phyloP scores from a whole-genome alignment of 257 asterid species.

The Gentiana dahurica region DNA sequence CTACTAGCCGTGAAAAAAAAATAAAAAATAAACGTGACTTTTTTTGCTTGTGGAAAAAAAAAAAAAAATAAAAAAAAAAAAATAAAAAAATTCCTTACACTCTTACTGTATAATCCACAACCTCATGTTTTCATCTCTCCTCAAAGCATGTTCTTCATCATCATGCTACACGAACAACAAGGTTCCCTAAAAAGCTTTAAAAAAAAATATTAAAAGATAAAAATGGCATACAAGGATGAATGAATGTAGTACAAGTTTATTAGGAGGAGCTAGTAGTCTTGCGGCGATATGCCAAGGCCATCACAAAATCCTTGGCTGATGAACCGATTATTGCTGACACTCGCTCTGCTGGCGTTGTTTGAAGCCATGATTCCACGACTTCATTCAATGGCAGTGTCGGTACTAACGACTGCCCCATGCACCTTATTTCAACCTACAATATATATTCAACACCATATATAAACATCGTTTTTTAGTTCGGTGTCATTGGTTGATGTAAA shows the following conservation, averaged over 20 bases:
- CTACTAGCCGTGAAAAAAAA: too few species aligned
- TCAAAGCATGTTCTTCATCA: slow-evolving; percentile 4
- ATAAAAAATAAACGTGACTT: neutral
- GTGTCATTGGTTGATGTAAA: too few species aligned
- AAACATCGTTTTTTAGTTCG: neutral
- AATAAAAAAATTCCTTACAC: neutral
- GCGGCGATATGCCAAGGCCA: slow-evolving; percentile 70
- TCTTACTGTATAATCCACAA: neutral
- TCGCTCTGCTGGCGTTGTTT: slow-evolving; percentile 30
- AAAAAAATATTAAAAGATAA: slow-evolving; percentile 7
- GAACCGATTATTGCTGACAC: slow-evolving; percentile 62
- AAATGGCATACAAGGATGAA: neutral
- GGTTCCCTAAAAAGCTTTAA: neutral
- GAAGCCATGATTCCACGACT: slow-evolving; percentile 78
- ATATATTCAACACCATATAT: neutral
- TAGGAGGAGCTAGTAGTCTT: slow-evolving; percentile 25
- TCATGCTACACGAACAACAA: neutral
- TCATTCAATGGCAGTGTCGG: slow-evolving; percentile 58
- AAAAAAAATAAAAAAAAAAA: neutral
- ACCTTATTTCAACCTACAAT: slow-evolving; percentile 71
- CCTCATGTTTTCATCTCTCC: neutral
- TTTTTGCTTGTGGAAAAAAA: too few species aligned
- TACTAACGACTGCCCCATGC: slow-evolving; percentile 65
- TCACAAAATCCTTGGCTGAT: slow-evolving; percentile 83
- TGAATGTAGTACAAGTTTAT: slow-evolving; percentile 2